These are phyloP conservation scores for Hyaloscypha finlandica DNA, from an alignment of 495 filamentous ascomycete genomes.

Conservation along the genomic window DNA sequence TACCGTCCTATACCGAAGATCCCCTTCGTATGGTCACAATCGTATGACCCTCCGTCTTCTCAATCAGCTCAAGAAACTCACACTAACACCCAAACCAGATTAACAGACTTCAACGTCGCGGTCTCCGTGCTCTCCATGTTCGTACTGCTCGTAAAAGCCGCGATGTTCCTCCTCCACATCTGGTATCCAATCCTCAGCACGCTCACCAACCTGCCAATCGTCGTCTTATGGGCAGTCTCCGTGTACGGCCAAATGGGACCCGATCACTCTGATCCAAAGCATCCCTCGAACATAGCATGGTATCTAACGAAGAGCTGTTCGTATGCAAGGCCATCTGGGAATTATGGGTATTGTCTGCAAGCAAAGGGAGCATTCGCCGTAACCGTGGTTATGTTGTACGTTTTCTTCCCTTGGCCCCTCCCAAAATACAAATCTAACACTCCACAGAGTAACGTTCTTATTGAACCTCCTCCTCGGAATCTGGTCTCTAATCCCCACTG, in stretches of 20 bases:
- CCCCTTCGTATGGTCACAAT: constrained; percentile 80
- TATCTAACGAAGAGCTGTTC: constrained; percentile 79
- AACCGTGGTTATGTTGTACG: constrained; percentile 72
- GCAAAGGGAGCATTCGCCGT: constrained; percentile 76
- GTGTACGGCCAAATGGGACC: constrained; percentile 74
- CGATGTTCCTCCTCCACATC: constrained; percentile 69
- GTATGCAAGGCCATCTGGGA: constrained; percentile 55
- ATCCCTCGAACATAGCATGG: constrained; percentile 73
- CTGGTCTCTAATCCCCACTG: constrained; percentile 63
- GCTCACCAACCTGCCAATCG: constrained; percentile 56
- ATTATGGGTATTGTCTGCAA: constrained; percentile 70
- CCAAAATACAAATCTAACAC: constrained; percentile 12
- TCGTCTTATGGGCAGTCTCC: constrained; percentile 66
- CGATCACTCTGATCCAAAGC: constrained; percentile 73
- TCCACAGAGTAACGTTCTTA: constrained; percentile 53
- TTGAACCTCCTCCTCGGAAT: constrained; percentile 56
- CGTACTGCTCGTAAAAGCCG: constrained; percentile 63
- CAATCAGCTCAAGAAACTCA: neutral
- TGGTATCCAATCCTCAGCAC: constrained; percentile 70
- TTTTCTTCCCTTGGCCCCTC: constrained; percentile 21
- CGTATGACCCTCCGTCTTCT: constrained; percentile 57
- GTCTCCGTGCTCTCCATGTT: constrained; percentile 76
- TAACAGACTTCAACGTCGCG: constrained; percentile 80
- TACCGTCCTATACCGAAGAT: constrained; percentile 60
- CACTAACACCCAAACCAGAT: constrained; percentile 46